Base-by-base conservation (phyloP, 2,329 filamentous ascomycete genomes). In the Fusarium luffae region DNA sequence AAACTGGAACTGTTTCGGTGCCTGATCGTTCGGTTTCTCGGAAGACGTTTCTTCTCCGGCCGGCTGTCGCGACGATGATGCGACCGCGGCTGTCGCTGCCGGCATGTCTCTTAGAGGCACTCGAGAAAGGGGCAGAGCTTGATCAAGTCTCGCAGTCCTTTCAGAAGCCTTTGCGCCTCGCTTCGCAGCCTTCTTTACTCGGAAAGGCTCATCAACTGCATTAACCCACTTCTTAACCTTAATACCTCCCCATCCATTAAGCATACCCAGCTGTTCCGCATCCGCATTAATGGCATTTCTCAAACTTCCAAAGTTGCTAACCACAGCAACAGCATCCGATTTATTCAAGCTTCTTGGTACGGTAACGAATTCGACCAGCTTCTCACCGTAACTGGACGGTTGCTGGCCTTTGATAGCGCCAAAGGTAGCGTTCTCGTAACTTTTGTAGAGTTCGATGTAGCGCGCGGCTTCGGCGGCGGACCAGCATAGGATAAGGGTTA, bases 391-490 rank as follows among this genome's bases (percentile, higher is more conserved):
- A 55, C 89, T 90, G 21, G 90, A 91, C 3, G 92, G 89, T 79
- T 97, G 94, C 72, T 93, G 91, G 13, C 94, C 93, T 63, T 91
- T 90, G 79, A 99, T 98, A 32, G 92, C 92, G 1, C 89, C 89
- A 27, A 94, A 92, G 68, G 80, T 84, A 34, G 94, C 93, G 77
- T 97, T 90, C 80, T 99, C 96, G 75, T 94, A 97, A 2, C 91
- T 93, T 80, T 99, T 99, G 85, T 95, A 98, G 12, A 97, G 84
- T 78, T 98, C 96, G 25, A 99, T 85, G 77, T 99, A 99, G 74
- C 95, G 90, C 1, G 93, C 96, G 4, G 94, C 95, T 82, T 99
- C 96, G 63, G 93, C 92, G 18, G 95, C 93, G 8, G 92, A 95
- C 96, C 96, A 99, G 82, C 93, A 97, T 10, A 98, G 85, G 54